A percentile compares a stretch with the other conserved stretches of the same genome.
These are phyloP conservation scores for Glycine tomentella DNA, from an alignment of 306 rosid genomes.

Conservation along the genomic window DNA sequence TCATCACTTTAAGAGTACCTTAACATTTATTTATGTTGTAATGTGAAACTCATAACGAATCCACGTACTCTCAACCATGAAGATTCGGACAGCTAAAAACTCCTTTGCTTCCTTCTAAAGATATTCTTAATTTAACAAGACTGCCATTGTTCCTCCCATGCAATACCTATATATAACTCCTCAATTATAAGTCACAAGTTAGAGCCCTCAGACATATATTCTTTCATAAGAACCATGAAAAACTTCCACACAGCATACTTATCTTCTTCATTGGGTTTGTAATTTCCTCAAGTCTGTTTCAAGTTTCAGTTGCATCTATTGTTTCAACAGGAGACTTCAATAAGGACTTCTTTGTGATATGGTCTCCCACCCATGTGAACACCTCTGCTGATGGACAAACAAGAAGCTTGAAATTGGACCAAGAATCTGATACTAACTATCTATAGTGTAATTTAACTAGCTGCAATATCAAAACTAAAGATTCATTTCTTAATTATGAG, in stretches of 20 bases:
- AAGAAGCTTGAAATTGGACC: constrained; percentile 80
- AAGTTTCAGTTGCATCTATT: constrained; percentile 58
- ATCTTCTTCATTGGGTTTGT: constrained; percentile 49
- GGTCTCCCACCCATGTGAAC: constrained; percentile 91
- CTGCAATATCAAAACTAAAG: neutral
- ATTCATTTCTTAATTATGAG: constrained; percentile 10
- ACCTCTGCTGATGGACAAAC: constrained; percentile 75
- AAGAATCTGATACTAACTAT: constrained; percentile 70
- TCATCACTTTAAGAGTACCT: constrained; percentile 19
- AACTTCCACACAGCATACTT: constrained; percentile 37
- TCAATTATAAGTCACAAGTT: constrained; percentile 10
- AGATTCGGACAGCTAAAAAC: constrained; percentile 11
- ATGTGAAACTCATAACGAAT: neutral
- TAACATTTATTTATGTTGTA: constrained; percentile 35
- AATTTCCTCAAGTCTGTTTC: constrained; percentile 47
- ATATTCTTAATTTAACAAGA: constrained; percentile 64
- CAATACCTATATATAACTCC: constrained; percentile 57
- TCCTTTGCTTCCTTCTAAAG: constrained; percentile 73
- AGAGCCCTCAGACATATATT: constrained; percentile 9
- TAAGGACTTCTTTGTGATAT: constrained; percentile 80
- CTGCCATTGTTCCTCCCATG: constrained; percentile 40
- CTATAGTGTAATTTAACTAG: constrained; percentile 2
- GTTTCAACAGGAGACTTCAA: too few relatives aligned
- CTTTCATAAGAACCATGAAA: constrained; percentile 55
- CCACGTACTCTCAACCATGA: too few relatives aligned